Percentiles rank a stretch among this genome's conserved stretches.
Evolutionary conservation across 2,329 filamentous ascomycete genomes (phyloP).

Genomic region (Cladosporium austrohemisphaericum): DNA sequence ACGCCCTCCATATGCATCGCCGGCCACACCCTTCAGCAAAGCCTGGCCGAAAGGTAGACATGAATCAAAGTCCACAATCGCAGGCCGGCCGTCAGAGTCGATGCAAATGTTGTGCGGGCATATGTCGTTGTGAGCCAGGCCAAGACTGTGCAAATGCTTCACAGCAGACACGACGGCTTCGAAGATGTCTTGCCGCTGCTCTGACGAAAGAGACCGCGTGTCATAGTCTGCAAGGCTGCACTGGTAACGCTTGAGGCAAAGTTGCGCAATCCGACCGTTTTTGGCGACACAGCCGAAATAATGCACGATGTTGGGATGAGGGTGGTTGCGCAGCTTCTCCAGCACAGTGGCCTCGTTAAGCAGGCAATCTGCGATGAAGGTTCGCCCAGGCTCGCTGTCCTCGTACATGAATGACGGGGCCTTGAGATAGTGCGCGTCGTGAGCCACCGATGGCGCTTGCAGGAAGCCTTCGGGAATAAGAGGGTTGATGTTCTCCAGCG

Average conservation of each 20-base stretch:
- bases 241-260: constrained; percentile 28
- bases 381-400: constrained; percentile 26
- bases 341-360: constrained; percentile 27
- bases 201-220: constrained; percentile 19
- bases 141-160: constrained; percentile 35
- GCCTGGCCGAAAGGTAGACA: constrained; percentile 30
- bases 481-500: constrained; percentile 27
- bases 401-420: constrained; percentile 30
- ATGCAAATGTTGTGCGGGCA: constrained; percentile 37
- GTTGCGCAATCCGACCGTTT: constrained; percentile 27
- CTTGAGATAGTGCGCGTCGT: constrained; percentile 29
- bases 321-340: constrained; percentile 25
- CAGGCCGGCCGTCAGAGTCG: constrained; percentile 27
- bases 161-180: constrained; percentile 29
- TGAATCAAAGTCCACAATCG: constrained; percentile 38
- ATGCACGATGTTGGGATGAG: constrained; percentile 30
- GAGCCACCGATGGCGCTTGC: constrained; percentile 19
- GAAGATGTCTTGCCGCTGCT: constrained; percentile 23
- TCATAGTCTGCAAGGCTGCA: constrained; percentile 25
- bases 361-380: constrained; percentile 30
- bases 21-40: constrained; percentile 27
- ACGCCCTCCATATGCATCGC: constrained; percentile 12
- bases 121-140: constrained; percentile 37
- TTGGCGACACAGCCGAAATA: constrained; percentile 31
- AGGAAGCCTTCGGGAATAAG: constrained; percentile 21